Evolutionary conservation across 306 rosid species (phyloP).

Genomic region (Abrus precatorius): DNA sequence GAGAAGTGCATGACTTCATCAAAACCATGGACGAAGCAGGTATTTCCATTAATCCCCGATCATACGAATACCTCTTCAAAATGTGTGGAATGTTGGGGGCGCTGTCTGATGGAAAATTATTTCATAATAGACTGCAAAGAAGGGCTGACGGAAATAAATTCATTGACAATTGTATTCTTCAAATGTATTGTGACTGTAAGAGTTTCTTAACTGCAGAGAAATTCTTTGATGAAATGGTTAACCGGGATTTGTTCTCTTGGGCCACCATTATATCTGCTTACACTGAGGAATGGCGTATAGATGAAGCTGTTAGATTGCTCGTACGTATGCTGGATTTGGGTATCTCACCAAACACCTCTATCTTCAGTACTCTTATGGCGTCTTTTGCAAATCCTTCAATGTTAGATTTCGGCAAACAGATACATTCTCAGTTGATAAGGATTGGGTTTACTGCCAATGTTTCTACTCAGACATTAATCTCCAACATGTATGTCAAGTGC

Average conservation of each 20-base stretch:
- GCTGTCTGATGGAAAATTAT: slow-evolving; percentile 53
- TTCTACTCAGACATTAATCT: slow-evolving; percentile 53
- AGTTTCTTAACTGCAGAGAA: slow-evolving; percentile 58
- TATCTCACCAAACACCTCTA: slow-evolving; percentile 54
- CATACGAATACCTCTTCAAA: slow-evolving; percentile 58
- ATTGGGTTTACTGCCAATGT: slow-evolving; percentile 48
- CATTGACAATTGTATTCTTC: slow-evolving; percentile 56
- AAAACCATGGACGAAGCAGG: slow-evolving; percentile 55
- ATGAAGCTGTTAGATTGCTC: slow-evolving; percentile 56
- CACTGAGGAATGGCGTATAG: slow-evolving; percentile 50
- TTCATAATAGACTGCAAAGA: slow-evolving; percentile 55
- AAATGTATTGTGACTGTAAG: slow-evolving; percentile 66
- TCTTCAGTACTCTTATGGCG: slow-evolving; percentile 54
- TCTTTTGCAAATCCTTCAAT: slow-evolving; percentile 49
- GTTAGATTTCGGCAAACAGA: slow-evolving; percentile 58
- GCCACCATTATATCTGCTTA: slow-evolving; percentile 59
- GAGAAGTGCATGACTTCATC: slow-evolving; percentile 62
- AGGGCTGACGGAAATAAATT: slow-evolving; percentile 49
- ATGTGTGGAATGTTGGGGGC: slow-evolving; percentile 58
- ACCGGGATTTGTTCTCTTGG: slow-evolving; percentile 60
- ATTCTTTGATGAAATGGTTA: slow-evolving; percentile 62
- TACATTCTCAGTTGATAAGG: slow-evolving; percentile 64
- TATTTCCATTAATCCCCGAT: slow-evolving; percentile 53
- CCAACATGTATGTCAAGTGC: slow-evolving; percentile 72
- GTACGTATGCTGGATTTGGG: slow-evolving; percentile 55